Evolutionary conservation across 169 alveolate genomes (phyloP), one percentile per base, ranked within the genome.

Genomic region (Cryptosporidium sp.): DNA sequence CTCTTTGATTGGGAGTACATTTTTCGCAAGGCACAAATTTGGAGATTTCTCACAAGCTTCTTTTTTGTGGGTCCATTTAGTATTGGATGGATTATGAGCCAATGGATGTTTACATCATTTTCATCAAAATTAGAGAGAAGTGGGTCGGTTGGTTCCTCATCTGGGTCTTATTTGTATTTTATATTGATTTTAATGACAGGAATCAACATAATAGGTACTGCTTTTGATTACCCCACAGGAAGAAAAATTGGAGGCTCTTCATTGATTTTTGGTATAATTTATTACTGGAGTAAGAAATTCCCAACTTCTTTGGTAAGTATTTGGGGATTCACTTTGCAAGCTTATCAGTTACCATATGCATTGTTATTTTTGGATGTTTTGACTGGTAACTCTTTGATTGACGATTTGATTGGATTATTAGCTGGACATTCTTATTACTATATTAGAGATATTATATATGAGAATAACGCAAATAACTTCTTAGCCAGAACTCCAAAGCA

Each of bases 31-130:
- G 93, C 87, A 37, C 96, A 95, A 67, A 60, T 95, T 16, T 95
- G 97, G 96, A 93, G 98, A 53, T 91, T 96, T 39, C 70, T 96
- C 58, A 73, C 96, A 29, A 94, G 93, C 75, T 70, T 94, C 89
- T 85, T 96, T 31, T 94, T 91, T 75, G 93, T 94, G 23, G 98
- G 98, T n/a, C 95, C 93, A 44, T 96, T 96, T 72, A 95, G 97
- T 23, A 86, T 95, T 14, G 75, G 94, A 21, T 96, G 97, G 97
- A 92, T 95, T 67, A 87, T 96, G 87, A 94, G 93, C 73, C 85
- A 93, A 70, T 85, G 94, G 67, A 92, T 95, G 94, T 92, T 95
- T 56, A 85, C 95, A 61, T 94, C 95, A 84, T 93, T 93, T 65
- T 93, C 97, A 9, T 91, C 96, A 51, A 51, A 92, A 18, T 92